Evolutionary conservation across 805 yeast species (phyloP).

Genomic region (Priceomyces medius): DNA sequence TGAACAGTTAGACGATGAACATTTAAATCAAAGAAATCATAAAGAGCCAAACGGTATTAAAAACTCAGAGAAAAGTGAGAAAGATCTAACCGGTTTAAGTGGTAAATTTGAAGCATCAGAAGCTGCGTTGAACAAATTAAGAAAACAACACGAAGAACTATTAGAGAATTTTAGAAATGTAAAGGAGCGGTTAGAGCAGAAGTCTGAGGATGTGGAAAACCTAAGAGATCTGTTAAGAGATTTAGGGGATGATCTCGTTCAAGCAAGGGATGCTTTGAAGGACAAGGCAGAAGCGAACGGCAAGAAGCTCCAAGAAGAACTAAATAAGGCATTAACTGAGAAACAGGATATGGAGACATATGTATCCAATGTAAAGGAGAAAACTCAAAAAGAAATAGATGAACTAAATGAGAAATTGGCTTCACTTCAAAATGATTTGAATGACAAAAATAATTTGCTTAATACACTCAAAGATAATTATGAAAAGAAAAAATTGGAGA

Average conservation of each 20-base stretch:
- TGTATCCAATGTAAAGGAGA: not conserved
- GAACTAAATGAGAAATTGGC: not conserved
- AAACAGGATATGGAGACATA: constrained; percentile 1
- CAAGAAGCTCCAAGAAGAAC: not conserved
- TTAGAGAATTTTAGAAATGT: constrained; percentile 15
- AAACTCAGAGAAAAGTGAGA: not conserved
- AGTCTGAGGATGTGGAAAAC: constrained; percentile 63
- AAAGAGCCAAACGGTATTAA: not conserved
- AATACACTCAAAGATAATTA: not conserved
- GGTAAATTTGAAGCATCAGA: not conserved
- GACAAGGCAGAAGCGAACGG: not conserved
- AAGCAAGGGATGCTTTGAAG: constrained; percentile 51
- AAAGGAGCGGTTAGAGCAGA: constrained; percentile 33
- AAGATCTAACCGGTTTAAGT: too few species aligned
- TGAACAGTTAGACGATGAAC: not conserved
- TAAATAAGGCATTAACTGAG: not conserved
- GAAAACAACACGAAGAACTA: constrained; percentile 15
- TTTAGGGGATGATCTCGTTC: constrained; percentile 78
- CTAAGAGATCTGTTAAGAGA: constrained; percentile 73
- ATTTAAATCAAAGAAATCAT: not conserved
- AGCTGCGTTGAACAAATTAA: constrained; percentile 12
- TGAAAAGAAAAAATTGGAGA: not conserved
- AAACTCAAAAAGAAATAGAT: not conserved
- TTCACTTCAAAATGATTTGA: constrained; percentile 1
- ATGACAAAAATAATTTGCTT: not conserved